Percentiles rank a stretch among this genome's conserved stretches.
phyloP scores from a whole-genome alignment of 140 eudicot genomes.

The Anethum foeniculum region DNA sequence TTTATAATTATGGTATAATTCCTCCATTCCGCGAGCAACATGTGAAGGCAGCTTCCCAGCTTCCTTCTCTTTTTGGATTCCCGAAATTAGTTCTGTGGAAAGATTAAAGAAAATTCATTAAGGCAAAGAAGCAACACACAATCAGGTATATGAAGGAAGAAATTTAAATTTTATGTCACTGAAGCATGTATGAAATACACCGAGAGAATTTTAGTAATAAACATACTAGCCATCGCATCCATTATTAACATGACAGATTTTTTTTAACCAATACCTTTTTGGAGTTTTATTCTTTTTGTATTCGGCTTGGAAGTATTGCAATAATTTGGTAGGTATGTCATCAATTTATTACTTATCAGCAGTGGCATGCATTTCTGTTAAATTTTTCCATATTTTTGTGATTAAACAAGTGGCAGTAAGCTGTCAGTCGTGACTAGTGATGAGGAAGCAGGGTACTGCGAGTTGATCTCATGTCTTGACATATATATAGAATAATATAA shows the following conservation, averaged over 20 bases:
- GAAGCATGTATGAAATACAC: neutral
- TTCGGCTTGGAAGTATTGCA: neutral
- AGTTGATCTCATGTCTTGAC: neutral
- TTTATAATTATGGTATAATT: constrained; percentile 71
- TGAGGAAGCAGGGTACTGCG: neutral
- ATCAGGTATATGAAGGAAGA: neutral
- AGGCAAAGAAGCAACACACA: constrained; percentile 10
- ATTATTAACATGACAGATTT: neutral
- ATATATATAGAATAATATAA: neutral
- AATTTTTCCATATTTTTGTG: neutral
- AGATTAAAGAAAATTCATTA: constrained; percentile 6
- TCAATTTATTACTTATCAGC: neutral
- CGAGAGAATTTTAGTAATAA: neutral
- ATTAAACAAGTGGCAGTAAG: neutral
- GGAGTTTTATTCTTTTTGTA: neutral
- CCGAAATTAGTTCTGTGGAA: constrained; percentile 63
- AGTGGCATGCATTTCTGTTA: neutral
- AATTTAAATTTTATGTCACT: constrained; percentile 9
- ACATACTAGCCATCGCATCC: neutral
- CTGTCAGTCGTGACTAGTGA: neutral
- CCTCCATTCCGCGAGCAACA: constrained; percentile 81
- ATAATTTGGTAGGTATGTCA: neutral
- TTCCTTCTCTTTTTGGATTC: constrained; percentile 67
- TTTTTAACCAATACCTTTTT: neutral
- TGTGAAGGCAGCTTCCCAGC: constrained; percentile 59